These are phyloP conservation scores for Exophiala sp. DNA, from an alignment of 2,329 filamentous ascomycete genomes.

Conservation along the genomic window DNA sequence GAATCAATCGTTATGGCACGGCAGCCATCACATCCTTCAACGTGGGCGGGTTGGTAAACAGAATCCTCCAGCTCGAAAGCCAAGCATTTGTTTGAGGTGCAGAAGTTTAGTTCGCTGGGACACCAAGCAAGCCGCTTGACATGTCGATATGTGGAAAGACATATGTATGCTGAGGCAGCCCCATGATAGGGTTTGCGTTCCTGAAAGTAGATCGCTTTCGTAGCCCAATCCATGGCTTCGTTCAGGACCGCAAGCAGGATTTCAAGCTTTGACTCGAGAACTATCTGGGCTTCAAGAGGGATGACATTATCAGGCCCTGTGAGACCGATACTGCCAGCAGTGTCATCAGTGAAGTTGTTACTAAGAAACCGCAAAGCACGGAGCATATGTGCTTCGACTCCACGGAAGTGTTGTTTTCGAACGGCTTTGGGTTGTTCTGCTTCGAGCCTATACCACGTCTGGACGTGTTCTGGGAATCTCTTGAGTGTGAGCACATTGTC, in stretches of 20 bases:
- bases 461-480: background rate
- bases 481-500: background rate
- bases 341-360: slow-evolving; percentile 3
- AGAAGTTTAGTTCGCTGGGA: slow-evolving; percentile 4
- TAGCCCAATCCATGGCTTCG: background rate
- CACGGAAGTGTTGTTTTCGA: slow-evolving; percentile 3
- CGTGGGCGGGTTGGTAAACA: background rate
- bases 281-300: background rate
- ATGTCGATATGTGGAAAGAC: background rate
- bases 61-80: background rate
- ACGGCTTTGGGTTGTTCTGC: background rate
- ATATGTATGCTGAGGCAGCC: background rate
- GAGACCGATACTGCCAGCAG: background rate
- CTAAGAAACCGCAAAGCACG: slow-evolving; percentile 7
- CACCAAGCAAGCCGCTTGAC: slow-evolving; percentile 2
- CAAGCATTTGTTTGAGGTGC: background rate
- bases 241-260: background rate
- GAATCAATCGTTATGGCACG: background rate
- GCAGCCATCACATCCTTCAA: background rate
- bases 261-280: background rate
- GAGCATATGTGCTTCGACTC: slow-evolving; percentile 2
- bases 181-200: background rate
- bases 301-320: background rate
- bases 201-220: background rate
- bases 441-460: background rate